Evolutionary conservation across 257 asterid genomes (phyloP), one percentile per base, ranked within the genome.

Genomic region (Forsythia viridissima): DNA sequence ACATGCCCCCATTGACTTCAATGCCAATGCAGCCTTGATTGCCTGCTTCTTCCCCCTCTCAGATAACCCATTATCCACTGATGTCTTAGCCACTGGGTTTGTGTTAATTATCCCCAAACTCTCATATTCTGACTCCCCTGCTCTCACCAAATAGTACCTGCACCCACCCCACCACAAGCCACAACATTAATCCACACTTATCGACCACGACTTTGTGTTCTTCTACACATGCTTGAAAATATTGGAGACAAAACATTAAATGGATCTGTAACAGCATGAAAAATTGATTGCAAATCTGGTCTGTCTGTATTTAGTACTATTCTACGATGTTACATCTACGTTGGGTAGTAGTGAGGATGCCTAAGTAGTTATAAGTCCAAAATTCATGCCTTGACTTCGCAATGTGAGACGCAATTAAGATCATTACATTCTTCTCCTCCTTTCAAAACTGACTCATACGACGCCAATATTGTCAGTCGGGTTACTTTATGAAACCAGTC

Each of bases 61-160:
- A 4, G 99, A 94, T 51, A 94, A 72, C 7, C 98, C 98, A 42
- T 82, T 93, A 79, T 94, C 98, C 74, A 94, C 81, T 0, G 99
- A 94, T 11, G 99, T 94, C 86, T 94, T 94, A 0, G 97, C 92
- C 34, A 94, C 99, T 3, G 99, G 99, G 38, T 94, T 94, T n/a
- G 99, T 91, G 90, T 94, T 94, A 38, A 94, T 93, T 80, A 93
- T 73, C 24, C 95, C 99, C 84, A 88, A 61, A 72, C 90, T 88
- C 85, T 94, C 98, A 41, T 89, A 93, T 80, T 94, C 90, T 9
- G 99, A 94, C 71, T 94, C 99, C 83, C 99, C 99, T 72, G 98
- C 97, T 85, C 98, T 89, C 87, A 94, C 95, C 89, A 93, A 81
- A 85, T 86, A 94, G 85, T 94, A 94, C 86, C 98, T 94, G 82